A percentile compares a stretch with the other conserved stretches of the same genome.
phyloP scores from a whole-genome alignment of 2,329 filamentous ascomycete genomes.

The Lojkania enalia region DNA sequence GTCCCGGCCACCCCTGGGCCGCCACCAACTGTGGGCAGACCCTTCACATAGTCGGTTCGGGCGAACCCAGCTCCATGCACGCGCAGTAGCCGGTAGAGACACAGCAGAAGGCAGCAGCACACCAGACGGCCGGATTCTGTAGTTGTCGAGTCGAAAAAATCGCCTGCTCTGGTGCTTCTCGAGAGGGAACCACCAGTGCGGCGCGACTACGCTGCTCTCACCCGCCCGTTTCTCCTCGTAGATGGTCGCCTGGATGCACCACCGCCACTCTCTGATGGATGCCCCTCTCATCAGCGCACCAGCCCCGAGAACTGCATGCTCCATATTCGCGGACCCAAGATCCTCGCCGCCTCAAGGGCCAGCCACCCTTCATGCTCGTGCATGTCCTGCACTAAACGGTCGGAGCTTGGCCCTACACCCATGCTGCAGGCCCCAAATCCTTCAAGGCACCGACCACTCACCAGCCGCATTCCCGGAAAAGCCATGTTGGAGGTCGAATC shows the following conservation, averaged over 20 bases:
- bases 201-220: constrained; percentile 1
- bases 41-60: too few species aligned
- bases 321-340: constrained; percentile 24
- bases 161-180: too few species aligned
- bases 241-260: background rate
- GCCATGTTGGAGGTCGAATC: constrained; percentile 32
- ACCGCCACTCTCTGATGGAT: too few species aligned
- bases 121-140: too few species aligned
- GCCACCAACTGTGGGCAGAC: constrained; percentile 15
- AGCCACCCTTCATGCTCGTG: constrained; percentile 23
- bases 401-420: constrained; percentile 38
- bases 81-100: constrained; percentile 10
- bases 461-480: constrained; percentile 43
- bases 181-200: constrained; percentile 4
- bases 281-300: constrained; percentile 16
- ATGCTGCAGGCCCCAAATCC: constrained; percentile 38
- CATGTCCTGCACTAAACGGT: constrained; percentile 42
- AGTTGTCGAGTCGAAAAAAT: too few species aligned
- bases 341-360: constrained; percentile 27
- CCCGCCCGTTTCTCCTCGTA: background rate
- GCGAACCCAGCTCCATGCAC: constrained; percentile 11
- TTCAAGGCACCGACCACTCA: constrained; percentile 44
- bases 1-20: constrained; percentile 27
- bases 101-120: constrained; percentile 6
- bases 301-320: constrained; percentile 24